A percentile compares a stretch with the other conserved stretches of the same genome.
Conservation (phyloP, 1,139 yeast genomes). For the Pichia sp. region DNA sequence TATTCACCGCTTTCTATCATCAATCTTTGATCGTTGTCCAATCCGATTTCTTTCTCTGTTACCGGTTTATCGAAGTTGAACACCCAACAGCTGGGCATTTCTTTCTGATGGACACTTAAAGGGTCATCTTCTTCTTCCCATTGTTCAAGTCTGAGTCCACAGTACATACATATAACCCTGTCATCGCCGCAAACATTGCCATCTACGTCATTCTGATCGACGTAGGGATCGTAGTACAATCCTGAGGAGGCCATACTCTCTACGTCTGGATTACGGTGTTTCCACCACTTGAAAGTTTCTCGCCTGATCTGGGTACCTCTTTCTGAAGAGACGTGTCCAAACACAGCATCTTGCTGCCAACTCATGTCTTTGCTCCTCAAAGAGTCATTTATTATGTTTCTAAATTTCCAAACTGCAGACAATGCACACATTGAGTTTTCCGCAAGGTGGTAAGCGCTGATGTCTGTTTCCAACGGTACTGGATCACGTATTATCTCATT, state of each 20-base stretch:
- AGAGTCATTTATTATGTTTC: constrained; percentile 1
- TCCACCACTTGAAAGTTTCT: constrained; percentile 13
- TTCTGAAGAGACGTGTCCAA: constrained; percentile 6
- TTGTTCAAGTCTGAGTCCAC: constrained; percentile 62
- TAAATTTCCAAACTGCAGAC: constrained; percentile 15
- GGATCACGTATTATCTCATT: constrained; percentile 11
- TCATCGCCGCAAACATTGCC: constrained; percentile 42
- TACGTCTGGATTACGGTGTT: constrained; percentile 6
- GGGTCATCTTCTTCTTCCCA: constrained; percentile 76
- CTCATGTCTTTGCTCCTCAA: not conserved
- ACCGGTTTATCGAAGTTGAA: constrained; percentile 23
- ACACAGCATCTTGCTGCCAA: constrained; percentile 7
- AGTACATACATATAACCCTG: constrained; percentile 65
- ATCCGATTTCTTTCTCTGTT: not conserved
- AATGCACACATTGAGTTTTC: constrained; percentile 10
- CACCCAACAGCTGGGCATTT: constrained; percentile 50
- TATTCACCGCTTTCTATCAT: not conserved
- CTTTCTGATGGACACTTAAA: constrained; percentile 44
- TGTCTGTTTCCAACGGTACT: constrained; percentile 11
- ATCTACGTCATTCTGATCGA: constrained; percentile 22
- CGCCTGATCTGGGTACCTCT: constrained; percentile 6
- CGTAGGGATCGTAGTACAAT: constrained; percentile 44
- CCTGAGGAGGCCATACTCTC: constrained; percentile 34
- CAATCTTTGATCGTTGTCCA: not conserved
- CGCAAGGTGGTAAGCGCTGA: constrained; percentile 10